Percentiles rank a stretch among this genome's conserved stretches.
phyloP scores from a whole-genome alignment of 2,329 filamentous ascomycete species.

The Fusarium tuaranense region DNA sequence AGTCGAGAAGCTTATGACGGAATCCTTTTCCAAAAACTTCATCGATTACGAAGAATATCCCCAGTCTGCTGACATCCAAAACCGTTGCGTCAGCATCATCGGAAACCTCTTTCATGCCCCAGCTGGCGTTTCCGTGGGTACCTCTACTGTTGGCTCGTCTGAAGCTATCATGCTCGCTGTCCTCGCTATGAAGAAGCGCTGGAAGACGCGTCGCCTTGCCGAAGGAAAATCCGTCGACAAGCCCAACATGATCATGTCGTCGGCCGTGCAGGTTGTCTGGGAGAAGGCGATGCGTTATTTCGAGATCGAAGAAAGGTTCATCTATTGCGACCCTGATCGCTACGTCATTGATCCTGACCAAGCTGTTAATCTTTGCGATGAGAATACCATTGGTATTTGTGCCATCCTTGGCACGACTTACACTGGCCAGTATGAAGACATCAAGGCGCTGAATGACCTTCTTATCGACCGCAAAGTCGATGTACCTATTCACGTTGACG shows the following conservation, averaged over 20 bases:
- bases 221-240: slow-evolving; percentile 82
- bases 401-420: slow-evolving; percentile 93
- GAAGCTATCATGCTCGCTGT: slow-evolving; percentile 87
- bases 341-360: slow-evolving; percentile 73
- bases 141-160: slow-evolving; percentile 87
- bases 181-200: slow-evolving; percentile 93
- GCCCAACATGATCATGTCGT: slow-evolving; percentile 95
- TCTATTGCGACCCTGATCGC: slow-evolving; percentile 70
- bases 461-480: slow-evolving; percentile 80
- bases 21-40: slow-evolving; percentile 94
- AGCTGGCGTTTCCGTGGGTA: slow-evolving; percentile 78
- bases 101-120: slow-evolving; percentile 88
- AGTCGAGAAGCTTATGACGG: slow-evolving; percentile 93
- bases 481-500: slow-evolving; percentile 92
- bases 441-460: slow-evolving; percentile 91
- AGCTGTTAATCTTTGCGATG: slow-evolving; percentile 69
- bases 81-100: slow-evolving; percentile 92
- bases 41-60: slow-evolving; percentile 90
- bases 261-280: slow-evolving; percentile 97
- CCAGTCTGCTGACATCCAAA: slow-evolving; percentile 85
- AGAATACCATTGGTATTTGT: slow-evolving; percentile 89
- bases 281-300: slow-evolving; percentile 91
- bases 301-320: slow-evolving; percentile 88
- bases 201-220: slow-evolving; percentile 86
- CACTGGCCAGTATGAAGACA: slow-evolving; percentile 95